Percentiles rank a stretch among this genome's conserved stretches.
These are phyloP conservation scores for Torulaspora franciscae DNA, from an alignment of 805 yeast genomes.

Conservation along the genomic window DNA sequence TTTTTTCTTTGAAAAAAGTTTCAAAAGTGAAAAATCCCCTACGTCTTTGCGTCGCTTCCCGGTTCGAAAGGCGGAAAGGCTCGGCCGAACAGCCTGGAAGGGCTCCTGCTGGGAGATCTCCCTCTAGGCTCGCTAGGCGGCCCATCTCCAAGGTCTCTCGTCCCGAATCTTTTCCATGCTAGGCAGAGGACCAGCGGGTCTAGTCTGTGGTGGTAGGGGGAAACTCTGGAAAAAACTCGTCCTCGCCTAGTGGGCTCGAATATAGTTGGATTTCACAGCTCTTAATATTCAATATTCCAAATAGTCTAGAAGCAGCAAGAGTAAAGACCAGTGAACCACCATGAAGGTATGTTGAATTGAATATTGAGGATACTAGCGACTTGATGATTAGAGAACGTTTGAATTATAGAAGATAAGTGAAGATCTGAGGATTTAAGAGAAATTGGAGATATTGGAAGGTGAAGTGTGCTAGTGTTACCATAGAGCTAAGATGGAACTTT, in stretches of 20 bases:
- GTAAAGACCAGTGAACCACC: constrained; percentile 36
- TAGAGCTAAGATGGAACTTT: too few relatives aligned
- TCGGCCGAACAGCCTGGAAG: neutral
- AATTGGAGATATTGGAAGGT: neutral
- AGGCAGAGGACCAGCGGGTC: neutral
- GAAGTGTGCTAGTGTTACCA: too few relatives aligned
- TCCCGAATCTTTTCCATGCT: neutral
- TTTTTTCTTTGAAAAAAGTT: neutral
- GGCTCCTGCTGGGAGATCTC: neutral
- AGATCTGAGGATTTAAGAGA: neutral
- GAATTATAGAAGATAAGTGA: neutral
- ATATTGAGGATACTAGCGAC: neutral
- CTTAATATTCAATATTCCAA: constrained; percentile 3
- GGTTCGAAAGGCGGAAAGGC: neutral
- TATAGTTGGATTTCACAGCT: constrained; percentile 6
- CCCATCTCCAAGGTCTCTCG: neutral
- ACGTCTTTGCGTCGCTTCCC: neutral
- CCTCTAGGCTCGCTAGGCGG: neutral
- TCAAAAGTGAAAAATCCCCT: neutral
- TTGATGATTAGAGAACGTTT: neutral
- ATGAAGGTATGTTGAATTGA: constrained; percentile 37
- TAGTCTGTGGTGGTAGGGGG: neutral
- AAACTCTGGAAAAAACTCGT: constrained; percentile 11
- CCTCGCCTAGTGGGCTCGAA: constrained; percentile 28
- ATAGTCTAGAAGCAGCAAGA: constrained; percentile 8